These are phyloP conservation scores for Pleurotus tuber-regium DNA, from an alignment of 768 basidiomycete genomes.

Conservation along the genomic window DNA sequence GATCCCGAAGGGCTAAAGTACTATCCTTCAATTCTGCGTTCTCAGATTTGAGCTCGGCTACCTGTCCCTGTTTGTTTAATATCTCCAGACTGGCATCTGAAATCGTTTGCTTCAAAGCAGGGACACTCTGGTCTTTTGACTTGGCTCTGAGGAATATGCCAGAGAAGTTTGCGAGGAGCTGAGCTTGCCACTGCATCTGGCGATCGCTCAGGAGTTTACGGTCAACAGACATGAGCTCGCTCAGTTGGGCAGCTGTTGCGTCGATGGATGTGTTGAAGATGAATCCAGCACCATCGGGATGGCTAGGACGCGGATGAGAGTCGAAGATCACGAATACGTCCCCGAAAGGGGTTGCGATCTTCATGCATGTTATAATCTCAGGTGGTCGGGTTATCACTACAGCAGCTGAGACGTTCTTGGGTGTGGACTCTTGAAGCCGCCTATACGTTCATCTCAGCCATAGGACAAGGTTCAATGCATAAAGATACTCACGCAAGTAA, in stretches of 20 bases:
- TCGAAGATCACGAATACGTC: conserved; percentile 61
- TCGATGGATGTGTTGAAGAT: conserved; percentile 48
- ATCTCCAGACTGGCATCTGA: conserved; percentile 50
- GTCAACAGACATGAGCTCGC: conserved; percentile 49
- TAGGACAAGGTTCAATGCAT: background rate
- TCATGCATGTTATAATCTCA: conserved; percentile 60
- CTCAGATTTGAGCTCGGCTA: conserved; percentile 33
- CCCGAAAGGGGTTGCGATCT: conserved; percentile 28
- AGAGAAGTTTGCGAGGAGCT: conserved; percentile 58
- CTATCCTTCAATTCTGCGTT: conserved; percentile 20
- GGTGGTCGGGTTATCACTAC: conserved; percentile 68
- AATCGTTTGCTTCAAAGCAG: conserved; percentile 30
- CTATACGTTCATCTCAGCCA: conserved; percentile 15
- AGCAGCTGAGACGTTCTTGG: conserved; percentile 27
- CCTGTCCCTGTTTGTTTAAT: conserved; percentile 38
- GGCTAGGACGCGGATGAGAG: conserved; percentile 59
- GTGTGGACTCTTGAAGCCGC: conserved; percentile 21
- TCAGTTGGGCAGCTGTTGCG: conserved; percentile 40
- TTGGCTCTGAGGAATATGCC: conserved; percentile 51
- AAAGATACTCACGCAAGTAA: conserved; percentile 8
- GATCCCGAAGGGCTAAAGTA: conserved; percentile 25
- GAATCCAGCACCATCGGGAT: conserved; percentile 60
- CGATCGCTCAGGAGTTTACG: conserved; percentile 36
- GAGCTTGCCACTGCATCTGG: conserved; percentile 60
- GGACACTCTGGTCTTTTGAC: conserved; percentile 15